Evolutionary conservation across 768 basidiomycete genomes (phyloP).

Genomic region (Trametopsis cervina): DNA sequence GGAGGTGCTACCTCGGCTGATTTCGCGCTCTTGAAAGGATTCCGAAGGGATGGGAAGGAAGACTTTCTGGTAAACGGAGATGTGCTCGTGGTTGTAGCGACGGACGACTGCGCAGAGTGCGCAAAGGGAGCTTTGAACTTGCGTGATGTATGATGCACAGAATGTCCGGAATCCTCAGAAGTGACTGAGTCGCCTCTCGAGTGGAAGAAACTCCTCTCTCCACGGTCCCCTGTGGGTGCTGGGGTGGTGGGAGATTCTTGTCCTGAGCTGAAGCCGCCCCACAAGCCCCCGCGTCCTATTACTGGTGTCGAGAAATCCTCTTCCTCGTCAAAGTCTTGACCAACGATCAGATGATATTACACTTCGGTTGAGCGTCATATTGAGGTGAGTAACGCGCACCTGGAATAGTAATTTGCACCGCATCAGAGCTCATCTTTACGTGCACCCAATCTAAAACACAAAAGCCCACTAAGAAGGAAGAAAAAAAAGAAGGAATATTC

Average conservation of each 20-base stretch:
- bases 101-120: conserved; percentile 68
- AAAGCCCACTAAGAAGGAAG: background rate
- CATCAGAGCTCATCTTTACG: conserved; percentile 25
- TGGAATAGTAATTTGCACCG: conserved; percentile 42
- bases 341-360: background rate
- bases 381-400: conserved; percentile 26
- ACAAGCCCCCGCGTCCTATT: conserved; percentile 52
- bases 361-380: too few species aligned
- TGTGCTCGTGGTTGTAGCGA: conserved; percentile 34
- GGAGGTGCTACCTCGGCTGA: conserved; percentile 48
- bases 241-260: conserved; percentile 59
- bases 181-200: conserved; percentile 71
- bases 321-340: conserved; percentile 75
- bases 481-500: background rate
- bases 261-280: conserved; percentile 33
- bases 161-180: conserved; percentile 69
- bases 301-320: conserved; percentile 55
- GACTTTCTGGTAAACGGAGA: conserved; percentile 72
- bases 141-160: conserved; percentile 32
- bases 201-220: conserved; percentile 66
- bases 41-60: conserved; percentile 81
- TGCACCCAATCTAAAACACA: too few species aligned
- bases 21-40: conserved; percentile 75
- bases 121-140: conserved; percentile 50
- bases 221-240: conserved; percentile 44